Evolutionary conservation across 2,329 filamentous ascomycete genomes (phyloP), one percentile per base, ranked within the genome.

Genomic region (Talaromyces rugulosus): DNA sequence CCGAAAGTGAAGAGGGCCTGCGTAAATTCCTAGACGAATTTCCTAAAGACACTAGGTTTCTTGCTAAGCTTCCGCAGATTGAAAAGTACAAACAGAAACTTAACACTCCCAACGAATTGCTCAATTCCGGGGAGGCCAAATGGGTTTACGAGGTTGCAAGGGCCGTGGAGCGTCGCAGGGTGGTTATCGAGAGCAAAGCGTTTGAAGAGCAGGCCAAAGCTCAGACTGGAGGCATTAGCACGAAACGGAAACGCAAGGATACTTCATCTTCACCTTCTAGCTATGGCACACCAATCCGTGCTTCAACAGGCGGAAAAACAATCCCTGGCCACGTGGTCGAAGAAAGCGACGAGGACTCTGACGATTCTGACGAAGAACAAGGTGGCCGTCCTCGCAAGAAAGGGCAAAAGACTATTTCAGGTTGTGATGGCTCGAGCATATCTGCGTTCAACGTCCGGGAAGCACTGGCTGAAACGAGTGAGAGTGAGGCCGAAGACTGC

Each of bases 251-350:
- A 36, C 23, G 44, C 3, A 47, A 18, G 5, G 42, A 11, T 47
- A 3, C 42, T 47, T 23, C 42, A 47, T 47, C 42, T 52, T 30
- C 23, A 23, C 12, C 23, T 52, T 31, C 23, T 6, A 30, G 50
- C 50, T 30, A 28, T 6, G n/a, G 23, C 23, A 51, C 47, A 30
- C 23, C 58, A 31, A 9, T 12, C 31, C 40, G 50, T 44, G 52
- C 60, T 34, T 55, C 60, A 34, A 55, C 51, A 8, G 56, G 56
- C 1, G 60, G 60, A 4, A 62, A 62, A 52, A 59, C 56, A 23
- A 33, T 62, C 30, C 28, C 34, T 52, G 42, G 42, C 7, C 18
- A 47, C 42, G 16, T 23, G 4, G 18, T 18, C n/a, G n/a, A 47
- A 7, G 33, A 36, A 23, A 23, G 7, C 4, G 50, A 30, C 27